Evolutionary conservation across 129 eudicot genomes (phyloP), one percentile per base, ranked within the genome.

Genomic region (Flaveria brownii): DNA sequence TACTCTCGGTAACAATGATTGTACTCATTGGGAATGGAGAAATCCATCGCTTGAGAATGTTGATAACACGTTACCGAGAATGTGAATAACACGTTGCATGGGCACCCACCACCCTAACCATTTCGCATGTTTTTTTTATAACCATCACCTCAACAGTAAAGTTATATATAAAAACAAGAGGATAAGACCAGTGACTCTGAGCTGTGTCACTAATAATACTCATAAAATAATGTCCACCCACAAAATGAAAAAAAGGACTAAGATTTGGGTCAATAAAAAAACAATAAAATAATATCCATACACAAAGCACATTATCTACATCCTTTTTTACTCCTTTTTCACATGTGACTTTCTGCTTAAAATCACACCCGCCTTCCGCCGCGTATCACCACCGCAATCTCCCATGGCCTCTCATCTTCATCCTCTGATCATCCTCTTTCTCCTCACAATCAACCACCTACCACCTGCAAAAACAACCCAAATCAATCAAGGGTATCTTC

Each of bases 391-490:
- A 62, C 62, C 78, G 14, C 16, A 26, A 47, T 36, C 41, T 7
- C 51, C 77, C 41, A 87, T 86, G 96, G 85, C 82, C 49, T 7
- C 86, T 54, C 49, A 1, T 51, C 28, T 36, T 52, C 47, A 1
- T 50, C 77, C 65, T 11, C 77, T 80, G 50, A 12, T 82, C 15
- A 22, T 71, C 17, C 70, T 71, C 59, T 82, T 86, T 46, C 15
- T 72, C 39, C 52, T 61, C 67, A 78, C 85, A 18, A n/a, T 76
- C 41, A 56, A 55, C 26, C 45, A 39, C 73, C 6, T 36, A 36
- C 72, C 70, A 5, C 59, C 76, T 77, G 61, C 82, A 39, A 87
- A 82, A 43, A 63, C 5, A 59, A 82, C 85, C 92, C 16, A 83
- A 36, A 36, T 36, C 41, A 36, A 36, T 18, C 78, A 69, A 17